phyloP scores from a whole-genome alignment of 352 stramenopile species.

The Globisporangium mamillatum region DNA sequence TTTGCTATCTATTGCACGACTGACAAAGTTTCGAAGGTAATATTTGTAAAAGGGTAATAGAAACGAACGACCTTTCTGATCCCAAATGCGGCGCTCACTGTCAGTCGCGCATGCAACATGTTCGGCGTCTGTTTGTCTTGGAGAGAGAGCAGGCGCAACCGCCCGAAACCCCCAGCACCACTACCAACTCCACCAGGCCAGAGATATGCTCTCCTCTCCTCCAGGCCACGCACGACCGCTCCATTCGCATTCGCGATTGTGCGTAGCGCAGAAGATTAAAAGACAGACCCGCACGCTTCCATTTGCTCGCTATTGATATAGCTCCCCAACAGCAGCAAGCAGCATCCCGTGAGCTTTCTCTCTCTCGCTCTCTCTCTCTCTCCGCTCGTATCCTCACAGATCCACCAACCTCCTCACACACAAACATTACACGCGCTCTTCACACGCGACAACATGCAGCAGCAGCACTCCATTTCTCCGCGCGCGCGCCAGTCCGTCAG shows the following conservation, averaged over 20 bases:
- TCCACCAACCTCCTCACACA: neutral
- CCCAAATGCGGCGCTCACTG: neutral
- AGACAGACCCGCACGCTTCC: neutral
- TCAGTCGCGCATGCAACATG: neutral
- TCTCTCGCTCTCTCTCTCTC: neutral
- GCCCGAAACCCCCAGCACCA: neutral
- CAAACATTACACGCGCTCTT: neutral
- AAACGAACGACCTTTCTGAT: neutral
- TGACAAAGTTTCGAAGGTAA: neutral
- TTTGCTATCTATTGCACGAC: neutral
- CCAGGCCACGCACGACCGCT: neutral
- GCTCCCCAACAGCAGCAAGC: neutral
- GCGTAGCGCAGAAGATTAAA: constrained; percentile 4
- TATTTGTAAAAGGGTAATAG: neutral
- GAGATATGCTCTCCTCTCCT: neutral
- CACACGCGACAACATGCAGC: neutral
- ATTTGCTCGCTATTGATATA: neutral
- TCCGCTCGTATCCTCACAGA: neutral
- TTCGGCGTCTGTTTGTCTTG: neutral
- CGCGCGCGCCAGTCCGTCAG: neutral
- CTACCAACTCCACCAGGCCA: too few relatives aligned
- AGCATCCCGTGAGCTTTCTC: neutral
- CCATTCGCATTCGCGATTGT: constrained; percentile 7
- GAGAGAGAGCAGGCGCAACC: neutral
- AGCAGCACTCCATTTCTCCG: neutral